Conservation (phyloP, 176 grass and related monocot genomes). For the Pharus latifolius region DNA sequence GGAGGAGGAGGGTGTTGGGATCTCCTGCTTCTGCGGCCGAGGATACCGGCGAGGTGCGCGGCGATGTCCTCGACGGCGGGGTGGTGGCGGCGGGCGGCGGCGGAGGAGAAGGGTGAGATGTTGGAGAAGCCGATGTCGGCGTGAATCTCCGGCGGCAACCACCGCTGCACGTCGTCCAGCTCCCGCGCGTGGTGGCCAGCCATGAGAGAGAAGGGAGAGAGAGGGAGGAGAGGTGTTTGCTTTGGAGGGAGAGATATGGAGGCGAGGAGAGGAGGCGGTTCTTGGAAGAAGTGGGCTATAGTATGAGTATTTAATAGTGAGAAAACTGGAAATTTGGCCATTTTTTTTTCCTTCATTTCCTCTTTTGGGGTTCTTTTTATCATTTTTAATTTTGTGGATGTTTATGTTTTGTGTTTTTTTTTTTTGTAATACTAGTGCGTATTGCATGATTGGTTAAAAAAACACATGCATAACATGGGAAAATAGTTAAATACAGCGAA, state of each 20-base stretch:
- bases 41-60: slow-evolving; percentile 20
- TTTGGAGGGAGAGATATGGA: background rate
- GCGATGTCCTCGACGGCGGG: slow-evolving; percentile 31
- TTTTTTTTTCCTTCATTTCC: background rate
- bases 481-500: no score
- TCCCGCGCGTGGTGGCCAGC: slow-evolving; percentile 24
- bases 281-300: background rate
- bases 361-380: background rate
- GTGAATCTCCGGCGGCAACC: slow-evolving; percentile 49
- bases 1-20: background rate
- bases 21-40: background rate
- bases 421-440: no score
- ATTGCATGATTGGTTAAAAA: no score
- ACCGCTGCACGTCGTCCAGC: slow-evolving; percentile 42
- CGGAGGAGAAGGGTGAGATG: background rate
- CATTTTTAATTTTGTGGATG: background rate
- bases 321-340: no score
- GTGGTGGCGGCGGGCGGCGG: background rate
- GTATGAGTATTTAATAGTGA: background rate
- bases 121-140: slow-evolving; percentile 43
- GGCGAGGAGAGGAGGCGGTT: background rate
- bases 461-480: no score
- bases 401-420: background rate
- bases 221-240: background rate
- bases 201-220: background rate